Evolutionary conservation across 345 rosid genomes (phyloP).

Genomic region (Eucalyptus decipiens): DNA sequence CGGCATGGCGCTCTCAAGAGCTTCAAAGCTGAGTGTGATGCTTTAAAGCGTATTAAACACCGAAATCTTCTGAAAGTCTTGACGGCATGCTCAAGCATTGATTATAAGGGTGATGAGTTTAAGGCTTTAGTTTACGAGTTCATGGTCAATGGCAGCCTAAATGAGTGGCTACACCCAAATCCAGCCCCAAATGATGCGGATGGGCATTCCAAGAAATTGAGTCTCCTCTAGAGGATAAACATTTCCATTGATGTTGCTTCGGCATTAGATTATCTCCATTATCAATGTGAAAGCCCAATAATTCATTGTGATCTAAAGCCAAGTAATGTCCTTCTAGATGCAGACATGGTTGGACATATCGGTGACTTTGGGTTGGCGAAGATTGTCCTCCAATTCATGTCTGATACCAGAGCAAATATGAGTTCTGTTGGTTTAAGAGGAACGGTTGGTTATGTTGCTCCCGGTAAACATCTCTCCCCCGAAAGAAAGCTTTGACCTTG

Average conservation of each 20-base stretch:
- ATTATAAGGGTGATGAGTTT: neutral
- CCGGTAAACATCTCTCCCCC: neutral
- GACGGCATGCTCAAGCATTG: neutral
- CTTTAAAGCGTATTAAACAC: too few relatives aligned
- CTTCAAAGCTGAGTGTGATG: too few relatives aligned
- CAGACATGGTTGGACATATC: neutral
- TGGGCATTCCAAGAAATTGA: neutral
- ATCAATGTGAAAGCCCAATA: neutral
- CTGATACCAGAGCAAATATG: neutral
- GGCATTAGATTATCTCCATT: neutral
- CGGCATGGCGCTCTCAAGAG: too few relatives aligned
- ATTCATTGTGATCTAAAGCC: neutral
- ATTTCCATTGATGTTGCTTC: neutral
- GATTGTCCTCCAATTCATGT: neutral
- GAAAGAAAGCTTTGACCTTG: neutral
- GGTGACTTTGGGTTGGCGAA: neutral
- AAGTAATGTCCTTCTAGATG: neutral
- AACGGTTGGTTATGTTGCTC: neutral
- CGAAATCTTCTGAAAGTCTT: neutral
- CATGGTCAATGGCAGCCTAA: neutral
- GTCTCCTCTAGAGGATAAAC: neutral
- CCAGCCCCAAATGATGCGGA: neutral
- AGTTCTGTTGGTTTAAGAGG: neutral
- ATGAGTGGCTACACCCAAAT: neutral
- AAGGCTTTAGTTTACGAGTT: neutral